Conservation (phyloP, 208 protist genomes). For the Acanthamoeba divionensis region DNA sequence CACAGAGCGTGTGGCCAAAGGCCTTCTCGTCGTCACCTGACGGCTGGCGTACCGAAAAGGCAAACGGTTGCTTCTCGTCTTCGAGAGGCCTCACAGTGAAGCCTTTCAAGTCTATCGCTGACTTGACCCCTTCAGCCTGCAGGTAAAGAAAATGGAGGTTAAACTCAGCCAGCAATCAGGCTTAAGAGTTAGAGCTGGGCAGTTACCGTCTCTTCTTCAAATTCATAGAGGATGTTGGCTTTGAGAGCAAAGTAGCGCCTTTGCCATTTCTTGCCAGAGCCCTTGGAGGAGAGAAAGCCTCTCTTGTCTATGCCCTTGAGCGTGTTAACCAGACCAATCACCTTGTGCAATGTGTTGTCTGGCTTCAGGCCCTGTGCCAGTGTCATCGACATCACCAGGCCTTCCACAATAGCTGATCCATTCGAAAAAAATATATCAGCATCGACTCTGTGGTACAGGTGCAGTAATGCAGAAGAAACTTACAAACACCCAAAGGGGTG, state of each 20-base stretch:
- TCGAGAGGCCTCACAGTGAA: not conserved
- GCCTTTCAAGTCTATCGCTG: not conserved
- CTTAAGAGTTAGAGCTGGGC: not conserved
- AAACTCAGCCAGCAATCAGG: not conserved
- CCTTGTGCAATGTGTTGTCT: not conserved
- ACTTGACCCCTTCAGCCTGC: not conserved
- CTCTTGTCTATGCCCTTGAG: not conserved
- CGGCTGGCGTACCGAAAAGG: not conserved
- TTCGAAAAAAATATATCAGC: too few species aligned
- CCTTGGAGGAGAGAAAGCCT: not conserved
- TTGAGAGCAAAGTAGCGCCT: not conserved
- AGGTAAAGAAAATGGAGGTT: not conserved
- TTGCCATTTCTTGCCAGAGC: not conserved
- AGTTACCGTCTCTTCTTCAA: not conserved
- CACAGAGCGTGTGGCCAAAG: not conserved
- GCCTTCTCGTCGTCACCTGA: too few species aligned
- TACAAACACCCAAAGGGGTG: not conserved
- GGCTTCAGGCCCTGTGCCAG: not conserved
- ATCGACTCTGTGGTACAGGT: too few species aligned
- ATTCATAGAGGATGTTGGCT: not conserved
- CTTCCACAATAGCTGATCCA: not conserved
- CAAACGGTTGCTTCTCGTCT: not conserved
- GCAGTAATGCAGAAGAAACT: too few species aligned
- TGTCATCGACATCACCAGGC: not conserved
- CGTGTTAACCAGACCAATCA: not conserved